Conservation (phyloP, 176 grass and related monocot genomes). For the Leersia perrieri region DNA sequence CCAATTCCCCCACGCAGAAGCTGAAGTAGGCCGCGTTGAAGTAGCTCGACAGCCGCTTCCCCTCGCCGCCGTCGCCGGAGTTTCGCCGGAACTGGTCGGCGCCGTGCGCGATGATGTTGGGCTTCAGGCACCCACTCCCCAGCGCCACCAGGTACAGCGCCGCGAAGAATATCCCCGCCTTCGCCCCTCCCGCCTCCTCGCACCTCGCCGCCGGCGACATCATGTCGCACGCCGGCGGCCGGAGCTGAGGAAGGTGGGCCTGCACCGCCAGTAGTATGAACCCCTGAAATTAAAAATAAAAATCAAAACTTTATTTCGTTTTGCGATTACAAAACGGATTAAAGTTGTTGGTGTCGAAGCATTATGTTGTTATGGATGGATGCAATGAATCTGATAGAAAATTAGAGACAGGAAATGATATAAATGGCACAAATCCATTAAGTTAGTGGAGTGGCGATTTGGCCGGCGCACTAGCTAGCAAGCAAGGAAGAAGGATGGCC, state of each 20-base stretch:
- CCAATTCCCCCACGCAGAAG: slow-evolving; percentile 85
- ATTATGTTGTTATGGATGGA: slow-evolving; percentile 21
- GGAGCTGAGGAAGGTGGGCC: slow-evolving; percentile 79
- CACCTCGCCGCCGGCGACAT: slow-evolving; percentile 38
- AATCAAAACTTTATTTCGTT: neutral
- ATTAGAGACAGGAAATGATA: neutral
- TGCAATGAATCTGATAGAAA: slow-evolving; percentile 7
- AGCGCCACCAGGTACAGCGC: slow-evolving; percentile 87
- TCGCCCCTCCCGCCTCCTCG: slow-evolving; percentile 50
- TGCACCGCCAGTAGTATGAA: slow-evolving; percentile 77
- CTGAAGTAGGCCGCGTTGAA: slow-evolving; percentile 94
- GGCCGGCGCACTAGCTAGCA: slow-evolving; percentile 35
- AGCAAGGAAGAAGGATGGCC: neutral
- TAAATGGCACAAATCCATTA: neutral
- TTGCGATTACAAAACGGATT: neutral
- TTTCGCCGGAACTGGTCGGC: slow-evolving; percentile 68
- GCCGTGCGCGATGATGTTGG: slow-evolving; percentile 85
- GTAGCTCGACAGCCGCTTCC: slow-evolving; percentile 66
- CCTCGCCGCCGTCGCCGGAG: neutral
- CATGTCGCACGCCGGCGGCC: slow-evolving; percentile 78
- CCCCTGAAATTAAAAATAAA: slow-evolving; percentile 37
- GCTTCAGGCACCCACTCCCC: slow-evolving; percentile 84
- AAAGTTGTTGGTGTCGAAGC: neutral
- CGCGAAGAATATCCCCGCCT: slow-evolving; percentile 70
- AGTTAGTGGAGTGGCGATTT: slow-evolving; percentile 14